These are phyloP conservation scores for Tricholoma hemisulphureum DNA, from an alignment of 768 basidiomycete genomes.

Conservation along the genomic window DNA sequence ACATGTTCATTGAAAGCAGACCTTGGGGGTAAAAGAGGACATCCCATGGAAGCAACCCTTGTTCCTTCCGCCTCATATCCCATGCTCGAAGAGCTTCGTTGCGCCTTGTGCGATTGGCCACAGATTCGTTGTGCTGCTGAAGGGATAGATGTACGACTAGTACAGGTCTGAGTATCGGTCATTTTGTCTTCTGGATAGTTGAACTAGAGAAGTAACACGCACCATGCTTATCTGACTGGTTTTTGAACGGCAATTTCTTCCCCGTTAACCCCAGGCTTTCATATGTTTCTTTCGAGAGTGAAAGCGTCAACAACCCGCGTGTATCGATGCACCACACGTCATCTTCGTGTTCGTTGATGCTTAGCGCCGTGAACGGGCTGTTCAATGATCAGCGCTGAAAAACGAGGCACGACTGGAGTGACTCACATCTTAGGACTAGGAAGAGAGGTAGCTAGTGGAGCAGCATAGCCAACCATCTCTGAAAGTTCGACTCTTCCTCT, in stretches of 20 bases:
- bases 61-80: conserved; percentile 43
- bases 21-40: conserved; percentile 40
- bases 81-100: conserved; percentile 43
- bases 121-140: conserved; percentile 36
- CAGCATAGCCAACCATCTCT: conserved; percentile 42
- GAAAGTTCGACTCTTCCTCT: conserved; percentile 44
- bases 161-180: neutral
- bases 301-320: conserved; percentile 57
- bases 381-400: conserved; percentile 6
- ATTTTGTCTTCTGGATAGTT: neutral
- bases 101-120: conserved; percentile 35
- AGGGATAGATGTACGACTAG: conserved; percentile 51
- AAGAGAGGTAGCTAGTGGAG: conserved; percentile 21
- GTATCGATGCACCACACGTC: conserved; percentile 73
- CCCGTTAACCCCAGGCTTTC: conserved; percentile 62
- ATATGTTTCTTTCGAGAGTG: conserved; percentile 55
- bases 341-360: conserved; percentile 33
- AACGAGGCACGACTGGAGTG: neutral
- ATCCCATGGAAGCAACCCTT: conserved; percentile 41
- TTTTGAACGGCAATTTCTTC: conserved; percentile 51
- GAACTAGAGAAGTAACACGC: conserved; percentile 18
- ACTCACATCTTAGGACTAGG: conserved; percentile 2
- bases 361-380: conserved; percentile 33
- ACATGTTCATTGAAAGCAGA: conserved; percentile 1
- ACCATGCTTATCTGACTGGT: conserved; percentile 49